Percentiles rank a stretch among this genome's conserved stretches.
Conservation (phyloP, 1,139 yeast genomes). For the Meyerozyma guilliermondii region DNA sequence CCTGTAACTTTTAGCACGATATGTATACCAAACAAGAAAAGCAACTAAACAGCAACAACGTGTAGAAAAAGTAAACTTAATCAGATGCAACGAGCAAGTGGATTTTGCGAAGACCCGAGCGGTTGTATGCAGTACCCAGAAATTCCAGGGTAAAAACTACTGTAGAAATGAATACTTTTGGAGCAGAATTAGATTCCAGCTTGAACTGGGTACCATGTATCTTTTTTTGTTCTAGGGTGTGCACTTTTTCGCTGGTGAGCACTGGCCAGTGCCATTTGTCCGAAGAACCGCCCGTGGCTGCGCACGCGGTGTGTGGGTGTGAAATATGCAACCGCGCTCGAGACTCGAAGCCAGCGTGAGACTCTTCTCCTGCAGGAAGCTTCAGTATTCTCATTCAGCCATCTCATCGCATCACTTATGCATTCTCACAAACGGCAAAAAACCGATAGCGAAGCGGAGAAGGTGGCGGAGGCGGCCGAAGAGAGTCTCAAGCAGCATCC, state of each 20-base stretch:
- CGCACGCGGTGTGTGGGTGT: neutral
- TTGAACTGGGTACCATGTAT: neutral
- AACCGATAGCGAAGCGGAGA: conserved; percentile 43
- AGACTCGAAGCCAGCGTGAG: neutral
- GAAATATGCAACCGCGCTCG: neutral
- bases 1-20: too few species aligned
- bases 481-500: conserved; percentile 33
- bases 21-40: neutral
- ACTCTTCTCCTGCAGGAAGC: neutral
- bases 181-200: too few species aligned
- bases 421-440: conserved; percentile 1
- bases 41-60: neutral
- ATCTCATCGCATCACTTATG: neutral
- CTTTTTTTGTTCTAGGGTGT: too few species aligned
- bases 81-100: neutral
- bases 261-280: neutral
- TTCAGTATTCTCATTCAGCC: neutral
- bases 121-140: neutral
- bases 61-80: neutral
- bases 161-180: too few species aligned
- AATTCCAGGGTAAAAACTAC: too few species aligned
- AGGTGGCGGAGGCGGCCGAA: conserved; percentile 56
- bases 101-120: neutral
- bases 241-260: too few species aligned
- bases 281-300: neutral